Base-by-base conservation (phyloP, 2,329 filamentous ascomycete genomes). In the Stachybotrys chartarum region DNA sequence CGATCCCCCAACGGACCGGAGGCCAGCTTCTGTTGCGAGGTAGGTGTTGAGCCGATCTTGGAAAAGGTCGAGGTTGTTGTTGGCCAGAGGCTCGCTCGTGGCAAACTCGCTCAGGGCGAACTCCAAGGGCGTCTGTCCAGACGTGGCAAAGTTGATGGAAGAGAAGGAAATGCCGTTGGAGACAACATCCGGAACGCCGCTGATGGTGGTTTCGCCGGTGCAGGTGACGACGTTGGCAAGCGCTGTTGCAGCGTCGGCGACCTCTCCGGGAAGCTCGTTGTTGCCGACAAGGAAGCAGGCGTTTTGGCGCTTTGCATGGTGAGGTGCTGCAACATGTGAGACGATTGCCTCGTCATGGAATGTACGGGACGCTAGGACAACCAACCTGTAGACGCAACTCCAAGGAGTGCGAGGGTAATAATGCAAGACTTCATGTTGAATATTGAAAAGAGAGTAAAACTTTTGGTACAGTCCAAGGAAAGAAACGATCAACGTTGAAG, bases 11-110 rank as follows among this genome's bases (percentile, higher is more conserved):
- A 76, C 75, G 24, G 77, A 80, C 18, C 82, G 72, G 51, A 85
- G 71, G 1, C 80, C 82, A 1, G 79, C 81, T 67, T 85, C 82
- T 5, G 82, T 85, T 0, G 82, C 82, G 4, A 79, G 68, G 62
- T 85, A 85, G 10, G 77, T 76, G 63, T 83, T 76, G 48, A 84
- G 73, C 58, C 74, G 64, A 61, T 81, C 70, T 64, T 82, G 72
- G 69, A 84, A 83, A 18, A 68, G 67, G 6, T 70, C 65, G 14
- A 85, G 73, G 62, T 84, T 71, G 47, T 74, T 76, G 58, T 64
- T 59, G 7, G 78, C 76, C 12, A 84, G 72, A 1, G 77, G 75
- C 3, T 70, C 65, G 0, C 74, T 71, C 16, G 82, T 83, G 12
- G 77, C 75, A 66, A 85, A 85, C 50, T 70, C 68, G 48, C 68